Evolutionary conservation across 2,329 filamentous ascomycete genomes (phyloP).

Genomic region (Parastagonospora nodorum): DNA sequence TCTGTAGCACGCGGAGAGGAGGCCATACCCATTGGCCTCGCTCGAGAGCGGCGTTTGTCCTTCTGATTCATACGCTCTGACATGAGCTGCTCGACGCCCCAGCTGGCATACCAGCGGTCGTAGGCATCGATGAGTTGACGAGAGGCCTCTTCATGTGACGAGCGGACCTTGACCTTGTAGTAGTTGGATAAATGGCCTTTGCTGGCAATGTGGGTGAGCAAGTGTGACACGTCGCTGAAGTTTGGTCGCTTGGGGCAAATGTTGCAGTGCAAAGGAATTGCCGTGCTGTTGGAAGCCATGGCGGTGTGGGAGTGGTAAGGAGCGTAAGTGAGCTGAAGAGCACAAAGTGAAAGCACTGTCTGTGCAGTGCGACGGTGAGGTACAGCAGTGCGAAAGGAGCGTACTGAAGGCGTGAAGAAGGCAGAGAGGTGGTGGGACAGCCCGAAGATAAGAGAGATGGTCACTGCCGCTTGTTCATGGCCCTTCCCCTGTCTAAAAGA

Average conservation of each 20-base stretch:
- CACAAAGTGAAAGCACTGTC: slow-evolving; percentile 33
- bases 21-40: slow-evolving; percentile 37
- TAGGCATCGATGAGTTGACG: slow-evolving; percentile 68
- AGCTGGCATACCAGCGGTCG: slow-evolving; percentile 75
- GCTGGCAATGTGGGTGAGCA: slow-evolving; percentile 89
- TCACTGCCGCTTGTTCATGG: slow-evolving; percentile 29
- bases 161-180: slow-evolving; percentile 78
- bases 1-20: slow-evolving; percentile 7
- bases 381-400: slow-evolving; percentile 45
- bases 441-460: slow-evolving; percentile 28
- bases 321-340: slow-evolving; percentile 24
- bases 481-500: slow-evolving; percentile 19
- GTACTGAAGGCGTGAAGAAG: slow-evolving; percentile 36
- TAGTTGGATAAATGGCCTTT: slow-evolving; percentile 88
- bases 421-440: slow-evolving; percentile 33
- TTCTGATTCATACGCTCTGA: slow-evolving; percentile 79
- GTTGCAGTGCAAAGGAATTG: slow-evolving; percentile 75
- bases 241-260: slow-evolving; percentile 79
- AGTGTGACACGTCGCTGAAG: slow-evolving; percentile 89
- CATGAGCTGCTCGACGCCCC: slow-evolving; percentile 74
- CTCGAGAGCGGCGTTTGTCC: slow-evolving; percentile 65
- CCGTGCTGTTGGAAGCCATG: slow-evolving; percentile 42
- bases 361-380: slow-evolving; percentile 30
- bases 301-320: slow-evolving; percentile 34
- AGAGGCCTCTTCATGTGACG: slow-evolving; percentile 70